Conservation (phyloP, 1,139 yeast species). For the Yamadazyma oceani region DNA sequence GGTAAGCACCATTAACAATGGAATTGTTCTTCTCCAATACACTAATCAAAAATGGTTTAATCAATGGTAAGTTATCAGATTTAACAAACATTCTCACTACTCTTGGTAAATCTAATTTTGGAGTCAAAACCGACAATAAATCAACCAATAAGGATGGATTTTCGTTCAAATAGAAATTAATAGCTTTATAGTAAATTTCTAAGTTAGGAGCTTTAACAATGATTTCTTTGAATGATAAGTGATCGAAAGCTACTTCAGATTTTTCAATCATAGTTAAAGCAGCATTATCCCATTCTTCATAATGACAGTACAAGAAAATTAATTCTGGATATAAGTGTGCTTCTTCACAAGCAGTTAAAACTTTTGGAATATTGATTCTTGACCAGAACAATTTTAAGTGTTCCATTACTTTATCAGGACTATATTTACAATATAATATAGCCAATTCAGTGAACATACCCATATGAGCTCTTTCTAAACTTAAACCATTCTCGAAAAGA, state of each 20-base stretch:
- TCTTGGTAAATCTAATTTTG: conserved; percentile 92
- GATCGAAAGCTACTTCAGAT: conserved; percentile 92
- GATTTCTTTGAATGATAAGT: conserved; percentile 88
- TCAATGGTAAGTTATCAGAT: conserved; percentile 93
- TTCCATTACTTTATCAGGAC: conserved; percentile 91
- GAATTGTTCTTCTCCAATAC: conserved; percentile 89
- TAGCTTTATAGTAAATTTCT: conserved; percentile 96
- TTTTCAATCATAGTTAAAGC: conserved; percentile 97
- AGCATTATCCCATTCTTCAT: conserved; percentile 99
- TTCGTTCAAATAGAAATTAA: conserved; percentile 88
- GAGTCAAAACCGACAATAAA: conserved; percentile 78
- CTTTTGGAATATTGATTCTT: conserved; percentile 96
- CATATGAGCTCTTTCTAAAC: conserved; percentile 98
- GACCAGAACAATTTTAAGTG: conserved; percentile 98
- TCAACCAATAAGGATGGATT: conserved; percentile 91
- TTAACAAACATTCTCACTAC: conserved; percentile 93
- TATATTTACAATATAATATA: conserved; percentile 83
- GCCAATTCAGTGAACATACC: conserved; percentile 99
- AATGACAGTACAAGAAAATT: conserved; percentile 94
- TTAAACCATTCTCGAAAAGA: conserved; percentile 91
- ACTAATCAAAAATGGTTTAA: conserved; percentile 90
- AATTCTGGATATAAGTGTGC: conserved; percentile 97
- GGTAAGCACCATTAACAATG: conserved; percentile 92
- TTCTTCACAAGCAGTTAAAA: conserved; percentile 86
- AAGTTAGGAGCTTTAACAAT: conserved; percentile 93